Conservation (phyloP, 257 asterid genomes). For the Capsicum chinense region DNA sequence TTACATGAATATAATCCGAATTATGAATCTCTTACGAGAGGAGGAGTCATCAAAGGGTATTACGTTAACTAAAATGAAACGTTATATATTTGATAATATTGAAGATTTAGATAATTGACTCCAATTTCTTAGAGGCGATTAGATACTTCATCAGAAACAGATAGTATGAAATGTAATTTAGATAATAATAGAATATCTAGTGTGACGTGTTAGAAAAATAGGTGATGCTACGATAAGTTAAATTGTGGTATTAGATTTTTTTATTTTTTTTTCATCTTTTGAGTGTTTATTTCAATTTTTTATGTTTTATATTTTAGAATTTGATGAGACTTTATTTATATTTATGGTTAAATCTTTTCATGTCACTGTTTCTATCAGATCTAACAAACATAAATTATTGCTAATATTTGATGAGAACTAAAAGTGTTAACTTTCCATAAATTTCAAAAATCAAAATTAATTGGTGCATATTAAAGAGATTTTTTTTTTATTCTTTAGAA, state of each 20-base stretch:
- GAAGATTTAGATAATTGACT: no score
- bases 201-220: not conserved
- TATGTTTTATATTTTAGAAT: not conserved
- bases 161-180: not conserved
- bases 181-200: not conserved
- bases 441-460: not conserved
- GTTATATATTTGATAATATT: not conserved
- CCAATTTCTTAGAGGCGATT: no score
- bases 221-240: not conserved
- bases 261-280: no score
- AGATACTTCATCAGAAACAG: no score
- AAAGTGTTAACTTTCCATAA: not conserved
- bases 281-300: no score
- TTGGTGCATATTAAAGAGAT: not conserved
- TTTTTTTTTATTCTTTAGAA: no score
- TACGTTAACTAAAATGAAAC: slow-evolving; percentile 49
- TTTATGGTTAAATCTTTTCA: not conserved
- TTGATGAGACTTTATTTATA: not conserved
- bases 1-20: slow-evolving; percentile 55
- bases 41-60: slow-evolving; percentile 73
- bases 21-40: slow-evolving; percentile 74
- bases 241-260: no score
- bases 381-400: not conserved
- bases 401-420: not conserved
- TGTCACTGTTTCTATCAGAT: not conserved